These are phyloP conservation scores for Cnidoscolus chayamansa DNA, from an alignment of 441 rosid species.

Conservation along the genomic window DNA sequence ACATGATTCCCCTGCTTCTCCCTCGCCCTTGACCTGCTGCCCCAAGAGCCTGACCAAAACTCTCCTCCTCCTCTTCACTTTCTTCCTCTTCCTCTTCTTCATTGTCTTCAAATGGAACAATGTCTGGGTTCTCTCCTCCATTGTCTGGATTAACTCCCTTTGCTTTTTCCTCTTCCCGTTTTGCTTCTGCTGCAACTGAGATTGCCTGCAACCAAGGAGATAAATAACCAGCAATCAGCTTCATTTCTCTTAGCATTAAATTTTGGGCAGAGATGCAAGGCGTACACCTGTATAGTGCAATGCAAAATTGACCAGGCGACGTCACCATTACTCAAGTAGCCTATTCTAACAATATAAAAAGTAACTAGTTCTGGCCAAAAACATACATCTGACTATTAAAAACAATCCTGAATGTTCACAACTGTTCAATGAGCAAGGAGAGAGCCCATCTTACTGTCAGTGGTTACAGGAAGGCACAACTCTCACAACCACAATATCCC, in stretches of 20 bases:
- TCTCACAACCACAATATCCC: too few relatives aligned
- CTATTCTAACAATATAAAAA: background rate
- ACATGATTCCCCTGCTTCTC: conserved; percentile 81
- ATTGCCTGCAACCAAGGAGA: conserved; percentile 49
- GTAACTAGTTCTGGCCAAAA: background rate
- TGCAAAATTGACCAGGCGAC: background rate
- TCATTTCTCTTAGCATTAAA: conserved; percentile 14
- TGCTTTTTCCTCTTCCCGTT: conserved; percentile 95
- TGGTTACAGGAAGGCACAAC: background rate
- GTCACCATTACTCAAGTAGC: background rate
- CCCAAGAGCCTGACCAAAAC: conserved; percentile 34
- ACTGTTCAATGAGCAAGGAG: too few relatives aligned
- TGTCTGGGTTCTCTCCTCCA: conserved; percentile 84
- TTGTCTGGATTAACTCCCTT: conserved; percentile 82
- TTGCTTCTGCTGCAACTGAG: conserved; percentile 84
- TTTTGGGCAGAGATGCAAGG: background rate
- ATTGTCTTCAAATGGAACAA: conserved; percentile 79
- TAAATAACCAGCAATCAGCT: conserved; percentile 16
- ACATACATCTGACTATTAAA: background rate
- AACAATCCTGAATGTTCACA: background rate
- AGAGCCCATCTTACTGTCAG: too few relatives aligned
- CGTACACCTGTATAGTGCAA: background rate
- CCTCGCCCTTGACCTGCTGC: conserved; percentile 74
- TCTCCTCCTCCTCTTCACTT: conserved; percentile 81
- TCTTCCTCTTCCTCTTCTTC: conserved; percentile 66